Percentiles rank a stretch among this genome's conserved stretches.
Conservation (phyloP, 148 eudicot species). For the Chenopodium berlandieri region DNA sequence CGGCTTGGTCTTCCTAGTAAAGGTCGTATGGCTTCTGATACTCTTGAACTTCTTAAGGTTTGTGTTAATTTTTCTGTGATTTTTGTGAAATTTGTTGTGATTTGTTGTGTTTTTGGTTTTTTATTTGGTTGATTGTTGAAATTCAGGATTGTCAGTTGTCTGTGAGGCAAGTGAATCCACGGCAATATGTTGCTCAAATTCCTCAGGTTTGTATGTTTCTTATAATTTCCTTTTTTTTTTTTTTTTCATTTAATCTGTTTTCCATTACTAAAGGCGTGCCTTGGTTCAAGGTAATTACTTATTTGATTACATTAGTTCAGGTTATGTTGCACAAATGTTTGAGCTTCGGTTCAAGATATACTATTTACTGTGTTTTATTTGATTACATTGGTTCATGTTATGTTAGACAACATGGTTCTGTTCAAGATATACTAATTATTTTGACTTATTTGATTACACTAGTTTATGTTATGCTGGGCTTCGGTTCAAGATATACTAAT, state of each 20-base stretch:
- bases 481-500: not conserved
- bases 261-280: not conserved
- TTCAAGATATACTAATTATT: too few species aligned
- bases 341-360: not conserved
- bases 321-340: not conserved
- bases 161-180: slow-evolving; percentile 85
- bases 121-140: slow-evolving; percentile 24
- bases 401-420: too few species aligned
- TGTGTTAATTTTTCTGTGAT: not conserved
- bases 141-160: slow-evolving; percentile 85
- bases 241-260: not conserved
- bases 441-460: not conserved
- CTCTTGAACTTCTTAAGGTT: slow-evolving; percentile 87
- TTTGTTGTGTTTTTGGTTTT: not conserved
- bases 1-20: slow-evolving; percentile 93
- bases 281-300: not conserved
- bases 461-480: not conserved
- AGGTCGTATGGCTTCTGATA: slow-evolving; percentile 84
- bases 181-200: slow-evolving; percentile 94
- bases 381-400: too few species aligned
- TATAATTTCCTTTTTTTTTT: too few species aligned
- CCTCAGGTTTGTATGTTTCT: slow-evolving; percentile 63
- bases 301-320: not conserved
- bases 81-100: not conserved
- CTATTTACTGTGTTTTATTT: not conserved